Base-by-base conservation (phyloP, 495 filamentous ascomycete species). In the Penicillium coffeae region DNA sequence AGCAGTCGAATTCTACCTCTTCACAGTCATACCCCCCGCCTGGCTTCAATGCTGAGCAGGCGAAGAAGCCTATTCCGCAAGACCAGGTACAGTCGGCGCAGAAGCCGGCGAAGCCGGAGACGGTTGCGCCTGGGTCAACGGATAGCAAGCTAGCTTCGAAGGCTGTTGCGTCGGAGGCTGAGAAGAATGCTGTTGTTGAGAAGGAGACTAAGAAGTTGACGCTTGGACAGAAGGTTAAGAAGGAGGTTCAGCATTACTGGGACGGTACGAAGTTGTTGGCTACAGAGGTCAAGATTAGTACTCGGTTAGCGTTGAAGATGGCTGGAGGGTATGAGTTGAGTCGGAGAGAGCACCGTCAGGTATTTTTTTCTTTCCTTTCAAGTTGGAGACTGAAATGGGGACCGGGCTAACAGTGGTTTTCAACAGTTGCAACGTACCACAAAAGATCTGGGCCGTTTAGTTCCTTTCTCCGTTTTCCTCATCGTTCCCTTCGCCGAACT, bases 221-320 rank as follows among this genome's bases (percentile, higher is more conserved):
- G 0, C 33, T 97, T 3, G 83, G 80, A 65, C 89, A 96, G 63
- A 95, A 90, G 74, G 79, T 97, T 57, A 97, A 95, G 77, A 88
- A 88, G 62, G 93, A 97, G 63, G 74, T 76, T 13, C 79, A 84
- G 51, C 93, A 99, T 66, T 99, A 97, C 72, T 97, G 93, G 93
- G 93, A 99, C 77, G 93, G 93, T 32, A 99, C 91, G n/a, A 99
- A 99, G 69, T 74, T 99, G 52, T 76, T 99, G 56, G 89, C 88
- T 19, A 87, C 88, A 1, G 93, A 99, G 70, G 86, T 96, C 48
- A 86, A 74, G 67, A 99, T 99, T 61, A 96, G 90, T 68, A 86
- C 83, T 9, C 86, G 86, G 32, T 71, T 99, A 51, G 93, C 90
- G 1, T 64, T 95, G 64, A 96, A 96, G 76, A 99, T 99, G 93